Evolutionary conservation across 768 basidiomycete species (phyloP).

Genomic region (Leucocoprinus sp.): DNA sequence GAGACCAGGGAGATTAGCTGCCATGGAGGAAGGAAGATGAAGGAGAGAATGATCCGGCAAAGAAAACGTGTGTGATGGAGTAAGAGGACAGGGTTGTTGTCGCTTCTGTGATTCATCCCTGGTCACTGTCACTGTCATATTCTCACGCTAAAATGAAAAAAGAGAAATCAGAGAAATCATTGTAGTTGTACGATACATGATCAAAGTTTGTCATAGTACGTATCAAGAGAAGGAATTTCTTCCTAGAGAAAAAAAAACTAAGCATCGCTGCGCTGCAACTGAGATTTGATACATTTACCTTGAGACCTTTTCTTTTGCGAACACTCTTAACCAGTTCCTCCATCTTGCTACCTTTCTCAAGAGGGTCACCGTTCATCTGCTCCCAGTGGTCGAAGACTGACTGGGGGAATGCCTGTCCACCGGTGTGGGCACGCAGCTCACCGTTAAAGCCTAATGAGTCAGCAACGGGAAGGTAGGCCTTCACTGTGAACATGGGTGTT

Average conservation of each 20-base stretch:
- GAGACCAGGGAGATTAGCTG: constrained; percentile 68
- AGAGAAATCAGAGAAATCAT: no score
- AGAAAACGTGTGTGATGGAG: constrained; percentile 13
- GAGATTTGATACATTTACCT: constrained; percentile 35
- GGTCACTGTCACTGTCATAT: constrained; percentile 5
- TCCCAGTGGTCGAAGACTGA: constrained; percentile 92
- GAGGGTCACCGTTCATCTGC: constrained; percentile 69
- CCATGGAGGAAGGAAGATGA: constrained; percentile 34
- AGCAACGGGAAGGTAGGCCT: constrained; percentile 88
- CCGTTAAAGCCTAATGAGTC: constrained; percentile 98
- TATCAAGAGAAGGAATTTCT: constrained; percentile 80
- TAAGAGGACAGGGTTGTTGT: no score
- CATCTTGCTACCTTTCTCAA: constrained; percentile 88
- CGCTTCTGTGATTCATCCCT: not conserved
- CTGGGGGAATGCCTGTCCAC: constrained; percentile 98
- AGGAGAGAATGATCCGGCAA: constrained; percentile 19
- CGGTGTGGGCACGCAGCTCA: constrained; percentile 85
- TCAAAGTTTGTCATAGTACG: constrained; percentile 91
- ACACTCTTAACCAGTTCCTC: constrained; percentile 78
- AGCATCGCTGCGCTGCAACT: not conserved
- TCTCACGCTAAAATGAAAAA: constrained; percentile 12
- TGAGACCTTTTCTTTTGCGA: constrained; percentile 92
- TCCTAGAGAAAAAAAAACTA: constrained; percentile 35
- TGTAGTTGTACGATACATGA: not conserved
- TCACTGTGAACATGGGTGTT: constrained; percentile 99